phyloP scores from a whole-genome alignment of 257 asterid species.

The Cordia subcordata region DNA sequence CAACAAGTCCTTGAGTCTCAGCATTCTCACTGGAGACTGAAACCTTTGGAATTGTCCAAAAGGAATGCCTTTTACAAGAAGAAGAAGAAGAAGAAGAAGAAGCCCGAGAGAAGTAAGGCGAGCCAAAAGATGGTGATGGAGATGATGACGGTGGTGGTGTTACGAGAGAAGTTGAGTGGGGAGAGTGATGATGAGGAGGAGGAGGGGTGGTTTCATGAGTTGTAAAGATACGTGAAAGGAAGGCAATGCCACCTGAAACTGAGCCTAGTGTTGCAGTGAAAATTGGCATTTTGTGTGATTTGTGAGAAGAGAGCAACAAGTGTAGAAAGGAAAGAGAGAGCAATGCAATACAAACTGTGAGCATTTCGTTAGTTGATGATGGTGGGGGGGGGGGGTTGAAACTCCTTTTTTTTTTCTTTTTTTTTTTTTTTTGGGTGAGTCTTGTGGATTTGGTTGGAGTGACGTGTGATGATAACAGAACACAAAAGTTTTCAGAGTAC shows the following conservation, averaged over 20 bases:
- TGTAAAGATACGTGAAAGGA: slow-evolving; percentile 32
- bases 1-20: slow-evolving; percentile 36
- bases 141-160: slow-evolving; percentile 11
- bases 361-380: slow-evolving; percentile 7
- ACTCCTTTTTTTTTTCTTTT: not conserved
- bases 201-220: slow-evolving; percentile 28
- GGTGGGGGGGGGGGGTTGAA: not conserved
- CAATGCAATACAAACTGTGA: not conserved
- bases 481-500: slow-evolving; percentile 4
- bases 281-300: slow-evolving; percentile 64
- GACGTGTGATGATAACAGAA: slow-evolving; percentile 17
- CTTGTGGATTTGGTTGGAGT: slow-evolving; percentile 18
- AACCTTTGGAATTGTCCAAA: slow-evolving; percentile 37
- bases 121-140: slow-evolving; percentile 18
- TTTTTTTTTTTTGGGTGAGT: not conserved
- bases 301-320: not conserved
- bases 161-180: slow-evolving; percentile 12
- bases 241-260: slow-evolving; percentile 49
- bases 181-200: slow-evolving; percentile 1
- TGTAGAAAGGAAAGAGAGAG: not conserved
- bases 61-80: slow-evolving; percentile 34
- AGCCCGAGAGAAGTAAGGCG: slow-evolving; percentile 27
- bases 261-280: slow-evolving; percentile 41
- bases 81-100: too few species aligned
- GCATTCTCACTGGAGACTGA: slow-evolving; percentile 53